These are phyloP conservation scores for Lyophyllum atratum DNA, from an alignment of 768 basidiomycete species.

Conservation along the genomic window DNA sequence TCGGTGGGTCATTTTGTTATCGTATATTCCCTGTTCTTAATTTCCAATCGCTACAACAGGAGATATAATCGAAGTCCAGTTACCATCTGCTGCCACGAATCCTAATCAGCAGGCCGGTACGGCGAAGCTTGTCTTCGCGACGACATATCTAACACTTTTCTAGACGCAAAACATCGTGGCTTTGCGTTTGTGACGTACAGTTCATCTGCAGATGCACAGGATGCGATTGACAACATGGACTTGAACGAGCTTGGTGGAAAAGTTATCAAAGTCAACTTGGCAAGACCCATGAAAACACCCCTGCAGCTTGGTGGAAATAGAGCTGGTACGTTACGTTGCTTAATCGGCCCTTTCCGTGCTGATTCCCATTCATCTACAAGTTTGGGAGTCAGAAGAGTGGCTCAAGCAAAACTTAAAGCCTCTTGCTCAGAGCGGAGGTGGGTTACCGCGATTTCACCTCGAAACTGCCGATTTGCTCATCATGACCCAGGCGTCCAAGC, in stretches of 20 bases:
- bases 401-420: slow-evolving; percentile 80
- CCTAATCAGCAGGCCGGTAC: slow-evolving; percentile 62
- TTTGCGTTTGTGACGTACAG: slow-evolving; percentile 92
- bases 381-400: slow-evolving; percentile 98
- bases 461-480: background rate
- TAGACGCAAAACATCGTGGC: slow-evolving; percentile 84
- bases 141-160: slow-evolving; percentile 6
- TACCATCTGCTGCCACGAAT: slow-evolving; percentile 80
- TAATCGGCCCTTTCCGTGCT: background rate
- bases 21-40: background rate
- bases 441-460: slow-evolving; percentile 17
- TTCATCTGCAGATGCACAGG: slow-evolving; percentile 82
- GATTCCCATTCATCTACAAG: slow-evolving; percentile 39
- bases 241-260: slow-evolving; percentile 83
- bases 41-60: slow-evolving; percentile 46
- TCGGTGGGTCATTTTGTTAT: slow-evolving; percentile 57
- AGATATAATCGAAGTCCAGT: slow-evolving; percentile 89
- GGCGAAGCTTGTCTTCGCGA: slow-evolving; percentile 10
- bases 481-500: slow-evolving; percentile 52
- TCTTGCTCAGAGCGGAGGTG: slow-evolving; percentile 73
- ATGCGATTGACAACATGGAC: slow-evolving; percentile 99
- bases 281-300: slow-evolving; percentile 77
- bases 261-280: slow-evolving; percentile 82
- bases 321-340: slow-evolving; percentile 56
- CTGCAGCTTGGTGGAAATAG: slow-evolving; percentile 70